A percentile compares a stretch with the other conserved stretches of the same genome.
Evolutionary conservation across 1,284 basidiomycete genomes (phyloP).

Genomic region (Trametes polyzona): DNA sequence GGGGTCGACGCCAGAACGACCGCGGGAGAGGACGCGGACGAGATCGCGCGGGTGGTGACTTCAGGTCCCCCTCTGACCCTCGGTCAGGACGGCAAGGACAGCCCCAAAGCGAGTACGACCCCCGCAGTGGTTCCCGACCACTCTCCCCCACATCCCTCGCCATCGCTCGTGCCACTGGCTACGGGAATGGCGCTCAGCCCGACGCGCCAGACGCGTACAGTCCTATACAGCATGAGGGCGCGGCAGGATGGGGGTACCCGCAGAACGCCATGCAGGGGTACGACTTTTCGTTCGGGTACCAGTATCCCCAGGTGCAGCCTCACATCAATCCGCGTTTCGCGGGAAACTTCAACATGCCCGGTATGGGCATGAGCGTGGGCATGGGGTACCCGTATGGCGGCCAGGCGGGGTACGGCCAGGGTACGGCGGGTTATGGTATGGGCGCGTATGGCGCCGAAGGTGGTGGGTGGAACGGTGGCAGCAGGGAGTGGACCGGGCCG

Average conservation of each 20-base stretch:
- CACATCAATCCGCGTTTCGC: slow-evolving; percentile 81
- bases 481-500: slow-evolving; percentile 9
- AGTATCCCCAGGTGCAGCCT: slow-evolving; percentile 64
- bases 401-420: slow-evolving; percentile 20
- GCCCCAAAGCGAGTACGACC: slow-evolving; percentile 33
- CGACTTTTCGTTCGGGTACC: slow-evolving; percentile 32
- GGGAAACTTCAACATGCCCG: slow-evolving; percentile 39
- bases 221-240: slow-evolving; percentile 9
- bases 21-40: slow-evolving; percentile 44
- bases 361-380: slow-evolving; percentile 26
- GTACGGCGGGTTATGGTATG: slow-evolving; percentile 12
- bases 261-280: slow-evolving; percentile 28
- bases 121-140: slow-evolving; percentile 36
- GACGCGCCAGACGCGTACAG: slow-evolving; percentile 6
- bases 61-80: slow-evolving; percentile 15
- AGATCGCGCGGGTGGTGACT: slow-evolving; percentile 31
- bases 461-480: neutral
- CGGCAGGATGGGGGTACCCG: slow-evolving; percentile 27
- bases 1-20: slow-evolving; percentile 32
- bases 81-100: slow-evolving; percentile 16
- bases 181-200: slow-evolving; percentile 32
- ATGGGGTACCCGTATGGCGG: slow-evolving; percentile 16
- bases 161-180: slow-evolving; percentile 49
- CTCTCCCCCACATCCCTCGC: slow-evolving; percentile 51
- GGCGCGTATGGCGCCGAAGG: slow-evolving; percentile 14